Base-by-base conservation (phyloP, 768 basidiomycete genomes). In the Hydnum rufescens region DNA sequence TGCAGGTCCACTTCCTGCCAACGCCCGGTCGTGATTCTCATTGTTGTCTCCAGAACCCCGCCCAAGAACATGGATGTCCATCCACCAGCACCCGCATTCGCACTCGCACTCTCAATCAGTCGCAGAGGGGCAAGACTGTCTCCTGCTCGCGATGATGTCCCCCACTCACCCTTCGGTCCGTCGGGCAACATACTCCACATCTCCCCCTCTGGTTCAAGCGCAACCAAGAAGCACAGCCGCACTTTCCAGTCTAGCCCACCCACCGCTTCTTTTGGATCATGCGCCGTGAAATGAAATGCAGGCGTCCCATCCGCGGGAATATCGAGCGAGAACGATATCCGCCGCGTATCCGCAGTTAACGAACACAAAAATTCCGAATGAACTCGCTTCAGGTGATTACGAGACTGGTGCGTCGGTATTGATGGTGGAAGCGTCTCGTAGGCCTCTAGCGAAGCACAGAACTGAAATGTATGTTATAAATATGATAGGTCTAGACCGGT, bases 271-370 rank as follows among this genome's bases (percentile, higher is more conserved):
- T 74, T 73, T 3, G 81, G 69, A 49, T 70, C 67, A 1, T 25
- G 16, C 46, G 42, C 28, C 47, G 5, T 29, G 46, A 31, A 25
- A 90, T 69, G 71, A 65, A 96, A 96, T 0, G 80, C 81, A 0
- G 93, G 89, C 50, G 85, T 82, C 0, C 82, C 87, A 53, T 95
- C 93, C 1, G 82, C 77, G 0, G 92, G 93, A 54, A 99, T 92
- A 61, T 92, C 89, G 2, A 99, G 74, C 13, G 81, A 70, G 66
- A 97, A 96, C 0, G 82, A 78, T 29, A 85, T 78, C 26, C 90
- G 79, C 0, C 78, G 69, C 0, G 79, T 78, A 43, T 81, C 75
- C 2, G 76, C 64, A 3, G 81, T 75, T 60, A 88, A 80, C 6
- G 80, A 77, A 1, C 83, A 75, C 59, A 85, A 80, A 49, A 86